phyloP scores from a whole-genome alignment of 495 filamentous ascomycete species.

The Penicillium roqueforti region DNA sequence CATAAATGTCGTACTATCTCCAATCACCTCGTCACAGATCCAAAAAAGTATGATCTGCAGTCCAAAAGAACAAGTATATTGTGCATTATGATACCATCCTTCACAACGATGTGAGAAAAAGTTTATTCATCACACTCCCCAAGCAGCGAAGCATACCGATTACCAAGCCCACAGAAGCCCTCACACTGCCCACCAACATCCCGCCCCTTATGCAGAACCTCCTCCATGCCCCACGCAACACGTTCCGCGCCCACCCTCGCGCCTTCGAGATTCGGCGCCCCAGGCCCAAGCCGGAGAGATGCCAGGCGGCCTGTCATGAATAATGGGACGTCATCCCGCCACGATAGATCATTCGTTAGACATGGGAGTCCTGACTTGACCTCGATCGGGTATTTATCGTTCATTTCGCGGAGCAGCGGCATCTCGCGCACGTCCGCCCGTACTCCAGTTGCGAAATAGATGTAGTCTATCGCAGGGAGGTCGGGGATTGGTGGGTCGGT shows the following conservation, averaged over 20 bases:
- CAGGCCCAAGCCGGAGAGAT: slow-evolving; percentile 54
- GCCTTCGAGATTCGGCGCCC: slow-evolving; percentile 59
- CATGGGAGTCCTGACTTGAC: slow-evolving; percentile 54
- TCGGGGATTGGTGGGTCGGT: slow-evolving; percentile 47
- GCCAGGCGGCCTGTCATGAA: slow-evolving; percentile 59
- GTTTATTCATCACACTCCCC: slow-evolving; percentile 12
- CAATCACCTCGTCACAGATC: neutral
- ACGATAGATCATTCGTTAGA: slow-evolving; percentile 60
- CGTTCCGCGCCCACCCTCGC: slow-evolving; percentile 60
- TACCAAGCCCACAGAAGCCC: slow-evolving; percentile 32
- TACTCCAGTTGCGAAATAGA: slow-evolving; percentile 61
- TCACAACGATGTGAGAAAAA: slow-evolving; percentile 6
- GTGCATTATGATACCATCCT: neutral
- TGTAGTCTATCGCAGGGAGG: slow-evolving; percentile 56
- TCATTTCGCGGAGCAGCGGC: slow-evolving; percentile 48
- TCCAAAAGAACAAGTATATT: neutral
- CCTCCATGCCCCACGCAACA: slow-evolving; percentile 56
- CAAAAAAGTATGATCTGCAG: neutral
- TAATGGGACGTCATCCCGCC: slow-evolving; percentile 55
- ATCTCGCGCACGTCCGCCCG: slow-evolving; percentile 47
- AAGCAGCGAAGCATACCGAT: slow-evolving; percentile 30
- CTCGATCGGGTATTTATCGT: slow-evolving; percentile 49
- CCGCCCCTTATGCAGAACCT: slow-evolving; percentile 35
- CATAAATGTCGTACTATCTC: neutral
- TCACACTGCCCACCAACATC: slow-evolving; percentile 25